phyloP scores from a whole-genome alignment of 2,329 filamentous ascomycete species.

The Botryotinia convoluta region DNA sequence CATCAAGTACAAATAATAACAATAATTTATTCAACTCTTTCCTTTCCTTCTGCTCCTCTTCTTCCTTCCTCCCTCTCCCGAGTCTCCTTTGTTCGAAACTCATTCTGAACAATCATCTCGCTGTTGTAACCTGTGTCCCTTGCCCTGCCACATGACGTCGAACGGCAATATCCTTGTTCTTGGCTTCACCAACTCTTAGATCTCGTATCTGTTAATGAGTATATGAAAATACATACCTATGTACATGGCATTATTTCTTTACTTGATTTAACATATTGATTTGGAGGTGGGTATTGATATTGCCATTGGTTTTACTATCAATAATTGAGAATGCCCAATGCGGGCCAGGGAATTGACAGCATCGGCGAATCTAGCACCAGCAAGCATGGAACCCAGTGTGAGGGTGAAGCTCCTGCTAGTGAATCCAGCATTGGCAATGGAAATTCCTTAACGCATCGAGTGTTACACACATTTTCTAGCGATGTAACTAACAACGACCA shows the following conservation, averaged over 20 bases:
- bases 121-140: background rate
- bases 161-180: slow-evolving; percentile 11
- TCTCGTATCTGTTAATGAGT: background rate
- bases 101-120: background rate
- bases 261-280: background rate
- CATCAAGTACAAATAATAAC: background rate
- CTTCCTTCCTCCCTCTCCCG: background rate
- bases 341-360: slow-evolving; percentile 11
- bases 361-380: slow-evolving; percentile 1
- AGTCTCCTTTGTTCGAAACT: background rate
- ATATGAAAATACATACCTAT: background rate
- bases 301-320: background rate
- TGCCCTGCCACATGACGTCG: slow-evolving; percentile 10
- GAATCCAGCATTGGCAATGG: background rate
- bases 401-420: background rate
- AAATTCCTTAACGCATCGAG: background rate
- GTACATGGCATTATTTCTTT: background rate
- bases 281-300: slow-evolving; percentile 9
- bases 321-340: slow-evolving; percentile 18
- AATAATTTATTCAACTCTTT: background rate
- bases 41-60: background rate
- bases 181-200: background rate
- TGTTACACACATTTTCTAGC: slow-evolving; percentile 4
- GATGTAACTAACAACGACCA: background rate
- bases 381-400: background rate